Conservation (phyloP, 495 filamentous ascomycete genomes). For the Penicillium malachiteum region DNA sequence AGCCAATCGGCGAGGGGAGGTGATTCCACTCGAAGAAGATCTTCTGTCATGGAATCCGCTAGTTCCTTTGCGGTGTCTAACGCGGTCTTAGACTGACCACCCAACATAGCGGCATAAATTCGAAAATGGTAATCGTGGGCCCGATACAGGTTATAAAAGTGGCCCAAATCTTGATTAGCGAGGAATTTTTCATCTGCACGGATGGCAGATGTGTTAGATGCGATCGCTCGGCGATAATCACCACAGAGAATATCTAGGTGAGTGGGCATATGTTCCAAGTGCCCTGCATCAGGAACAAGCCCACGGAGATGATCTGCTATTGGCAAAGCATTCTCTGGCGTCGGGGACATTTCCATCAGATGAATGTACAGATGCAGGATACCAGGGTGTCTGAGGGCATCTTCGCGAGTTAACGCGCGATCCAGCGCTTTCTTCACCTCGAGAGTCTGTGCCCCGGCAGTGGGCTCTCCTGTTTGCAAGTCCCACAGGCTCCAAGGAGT, state of each 20-base stretch:
- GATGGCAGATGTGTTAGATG: conserved; percentile 63
- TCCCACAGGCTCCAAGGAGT: conserved; percentile 70
- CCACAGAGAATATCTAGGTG: conserved; percentile 68
- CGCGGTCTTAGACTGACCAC: conserved; percentile 54
- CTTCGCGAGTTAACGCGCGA: conserved; percentile 41
- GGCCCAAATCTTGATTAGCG: conserved; percentile 44
- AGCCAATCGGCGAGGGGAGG: conserved; percentile 75
- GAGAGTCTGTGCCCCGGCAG: conserved; percentile 51
- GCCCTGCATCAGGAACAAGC: conserved; percentile 64
- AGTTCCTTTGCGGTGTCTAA: conserved; percentile 53
- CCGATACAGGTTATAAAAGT: conserved; percentile 69
- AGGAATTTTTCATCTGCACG: conserved; percentile 61
- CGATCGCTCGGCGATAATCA: conserved; percentile 61
- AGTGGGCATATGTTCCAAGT: conserved; percentile 72
- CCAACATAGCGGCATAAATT: conserved; percentile 72
- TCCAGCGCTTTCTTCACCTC: conserved; percentile 59
- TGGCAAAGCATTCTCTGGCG: conserved; percentile 56
- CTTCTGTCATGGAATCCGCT: conserved; percentile 56
- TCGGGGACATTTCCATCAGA: conserved; percentile 69
- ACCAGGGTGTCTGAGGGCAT: conserved; percentile 55
- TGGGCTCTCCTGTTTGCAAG: conserved; percentile 54
- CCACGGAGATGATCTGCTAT: conserved; percentile 59
- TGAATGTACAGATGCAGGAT: conserved; percentile 71
- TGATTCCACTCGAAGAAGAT: conserved; percentile 57
- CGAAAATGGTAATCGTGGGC: conserved; percentile 66